Conservation (phyloP, 768 basidiomycete genomes). For the Mycena floridula region DNA sequence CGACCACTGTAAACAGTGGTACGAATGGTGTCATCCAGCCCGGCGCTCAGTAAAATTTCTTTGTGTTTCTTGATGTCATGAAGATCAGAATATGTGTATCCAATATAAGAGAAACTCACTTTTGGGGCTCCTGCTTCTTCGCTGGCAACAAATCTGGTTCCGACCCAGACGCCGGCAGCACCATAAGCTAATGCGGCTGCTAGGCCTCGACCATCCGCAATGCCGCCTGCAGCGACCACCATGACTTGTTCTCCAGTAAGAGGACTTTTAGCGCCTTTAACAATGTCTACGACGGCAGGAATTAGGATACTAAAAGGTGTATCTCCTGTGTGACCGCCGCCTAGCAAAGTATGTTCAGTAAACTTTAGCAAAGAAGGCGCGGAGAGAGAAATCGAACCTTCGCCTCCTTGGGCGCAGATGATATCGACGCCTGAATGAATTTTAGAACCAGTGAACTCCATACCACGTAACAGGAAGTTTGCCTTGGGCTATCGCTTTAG, state of each 20-base stretch:
- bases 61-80: no score
- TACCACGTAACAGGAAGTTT: not conserved
- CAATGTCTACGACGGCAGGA: slow-evolving; percentile 78
- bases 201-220: slow-evolving; percentile 77
- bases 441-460: not conserved
- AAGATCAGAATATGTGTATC: no score
- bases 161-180: slow-evolving; percentile 84
- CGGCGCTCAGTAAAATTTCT: slow-evolving; percentile 56
- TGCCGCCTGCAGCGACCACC: slow-evolving; percentile 82
- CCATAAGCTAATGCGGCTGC: slow-evolving; percentile 78
- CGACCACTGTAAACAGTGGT: slow-evolving; percentile 76
- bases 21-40: slow-evolving; percentile 68
- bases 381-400: slow-evolving; percentile 86
- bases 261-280: slow-evolving; percentile 61
- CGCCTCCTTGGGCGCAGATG: slow-evolving; percentile 84
- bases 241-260: slow-evolving; percentile 71
- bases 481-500: slow-evolving; percentile 72
- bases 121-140: slow-evolving; percentile 76
- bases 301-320: slow-evolving; percentile 78
- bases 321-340: slow-evolving; percentile 82
- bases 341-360: no score
- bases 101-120: no score
- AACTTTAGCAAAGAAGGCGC: not conserved
- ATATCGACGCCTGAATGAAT: slow-evolving; percentile 66
- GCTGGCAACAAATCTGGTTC: slow-evolving; percentile 81